A percentile compares a stretch with the other conserved stretches of the same genome.
These are phyloP conservation scores for Umbelopsis sp. DNA, from an alignment of 192 early-diverging fungal genomes.

Conservation along the genomic window DNA sequence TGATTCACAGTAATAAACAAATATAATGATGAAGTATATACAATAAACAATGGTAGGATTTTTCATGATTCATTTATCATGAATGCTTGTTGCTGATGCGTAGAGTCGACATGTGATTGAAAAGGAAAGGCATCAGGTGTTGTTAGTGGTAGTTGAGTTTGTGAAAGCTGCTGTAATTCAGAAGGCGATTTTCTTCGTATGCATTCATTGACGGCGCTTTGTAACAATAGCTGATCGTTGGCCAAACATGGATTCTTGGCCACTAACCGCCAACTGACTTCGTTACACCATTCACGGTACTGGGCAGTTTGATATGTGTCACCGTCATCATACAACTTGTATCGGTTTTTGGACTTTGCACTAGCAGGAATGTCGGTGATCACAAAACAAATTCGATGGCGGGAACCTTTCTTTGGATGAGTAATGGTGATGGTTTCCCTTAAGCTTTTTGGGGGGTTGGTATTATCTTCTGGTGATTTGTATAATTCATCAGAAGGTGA, in stretches of 20 bases:
- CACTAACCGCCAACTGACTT: conserved; percentile 4
- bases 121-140: not conserved
- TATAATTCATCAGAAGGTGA: too few species aligned
- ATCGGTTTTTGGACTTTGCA: not conserved
- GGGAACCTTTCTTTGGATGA: conserved; percentile 1
- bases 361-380: not conserved
- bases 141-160: not conserved
- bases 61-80: not conserved
- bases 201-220: conserved; percentile 10
- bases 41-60: too few species aligned
- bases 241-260: not conserved
- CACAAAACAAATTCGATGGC: not conserved
- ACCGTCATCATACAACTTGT: not conserved
- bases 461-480: too few species aligned
- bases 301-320: not conserved
- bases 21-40: not conserved
- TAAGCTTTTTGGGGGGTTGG: not conserved
- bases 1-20: not conserved
- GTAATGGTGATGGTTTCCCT: not conserved
- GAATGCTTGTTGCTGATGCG: not conserved
- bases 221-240: not conserved
- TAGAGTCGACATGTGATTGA: not conserved
- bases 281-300: conserved; percentile 16
- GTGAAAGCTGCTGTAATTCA: not conserved
- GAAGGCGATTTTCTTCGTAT: conserved; percentile 6